A percentile compares a stretch with the other conserved stretches of the same genome.
Conservation (phyloP, 139 green algal species). For the Chara braunii region DNA sequence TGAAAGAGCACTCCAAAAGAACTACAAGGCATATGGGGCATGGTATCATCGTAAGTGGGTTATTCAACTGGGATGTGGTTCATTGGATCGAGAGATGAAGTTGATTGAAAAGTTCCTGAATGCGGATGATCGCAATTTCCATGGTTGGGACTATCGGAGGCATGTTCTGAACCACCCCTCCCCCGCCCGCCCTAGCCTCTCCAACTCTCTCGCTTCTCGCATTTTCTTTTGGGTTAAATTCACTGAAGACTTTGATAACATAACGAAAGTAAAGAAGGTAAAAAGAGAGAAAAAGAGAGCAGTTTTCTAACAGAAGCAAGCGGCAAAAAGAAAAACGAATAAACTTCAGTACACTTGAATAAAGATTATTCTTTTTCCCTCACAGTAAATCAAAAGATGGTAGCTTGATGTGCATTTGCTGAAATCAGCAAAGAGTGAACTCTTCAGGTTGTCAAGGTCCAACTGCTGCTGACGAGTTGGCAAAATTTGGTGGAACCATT, state of each 20-base stretch:
- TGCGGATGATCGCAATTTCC: constrained; percentile 88
- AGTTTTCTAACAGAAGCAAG: too few species aligned
- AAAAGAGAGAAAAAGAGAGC: too few species aligned
- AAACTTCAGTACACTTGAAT: too few species aligned
- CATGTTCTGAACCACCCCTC: constrained; percentile 46
- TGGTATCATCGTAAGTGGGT: constrained; percentile 93
- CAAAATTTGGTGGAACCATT: too few species aligned
- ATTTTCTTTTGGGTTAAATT: not conserved
- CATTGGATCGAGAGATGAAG: constrained; percentile 39
- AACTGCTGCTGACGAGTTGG: too few species aligned
- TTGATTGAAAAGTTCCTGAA: constrained; percentile 61
- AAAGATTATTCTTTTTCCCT: too few species aligned
- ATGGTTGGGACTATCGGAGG: constrained; percentile 84
- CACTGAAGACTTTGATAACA: not conserved
- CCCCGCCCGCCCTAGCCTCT: not conserved
- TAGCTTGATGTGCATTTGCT: too few species aligned
- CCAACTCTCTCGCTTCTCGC: not conserved
- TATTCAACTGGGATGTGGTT: constrained; percentile 34
- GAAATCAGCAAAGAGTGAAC: too few species aligned
- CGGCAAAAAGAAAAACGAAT: too few species aligned
- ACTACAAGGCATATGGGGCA: constrained; percentile 87
- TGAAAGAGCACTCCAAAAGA: constrained; percentile 61
- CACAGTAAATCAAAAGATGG: too few species aligned
- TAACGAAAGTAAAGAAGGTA: too few species aligned
- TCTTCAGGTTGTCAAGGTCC: too few species aligned